phyloP scores from a whole-genome alignment of 306 rosid genomes.

The Myrica gale region DNA sequence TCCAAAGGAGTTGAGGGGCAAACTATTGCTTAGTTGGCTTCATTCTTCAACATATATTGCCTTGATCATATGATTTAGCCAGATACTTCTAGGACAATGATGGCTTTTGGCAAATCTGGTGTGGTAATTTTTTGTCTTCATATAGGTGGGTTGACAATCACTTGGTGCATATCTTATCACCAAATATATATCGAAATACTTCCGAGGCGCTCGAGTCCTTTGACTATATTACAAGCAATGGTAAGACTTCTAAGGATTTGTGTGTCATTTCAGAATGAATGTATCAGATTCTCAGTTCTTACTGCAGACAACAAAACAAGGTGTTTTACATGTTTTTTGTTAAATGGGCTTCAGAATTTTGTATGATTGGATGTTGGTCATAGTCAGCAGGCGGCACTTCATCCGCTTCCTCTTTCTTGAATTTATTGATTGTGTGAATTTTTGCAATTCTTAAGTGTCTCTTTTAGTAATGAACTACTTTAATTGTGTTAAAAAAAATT shows the following conservation, averaged over 20 bases:
- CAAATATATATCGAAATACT: slow-evolving; percentile 83
- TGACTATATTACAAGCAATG: slow-evolving; percentile 88
- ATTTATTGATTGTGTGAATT: neutral
- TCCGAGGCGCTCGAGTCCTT: slow-evolving; percentile 91
- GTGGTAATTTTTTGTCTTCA: slow-evolving; percentile 30
- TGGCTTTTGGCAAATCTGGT: slow-evolving; percentile 9
- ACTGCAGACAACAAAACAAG: neutral
- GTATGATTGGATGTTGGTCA: neutral
- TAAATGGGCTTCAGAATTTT: neutral
- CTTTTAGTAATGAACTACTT: no score
- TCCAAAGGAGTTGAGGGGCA: neutral
- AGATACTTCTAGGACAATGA: neutral
- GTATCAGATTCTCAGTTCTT: neutral
- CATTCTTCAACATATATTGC: neutral
- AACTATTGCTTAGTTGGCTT: neutral
- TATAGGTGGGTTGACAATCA: slow-evolving; percentile 93
- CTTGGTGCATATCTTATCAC: slow-evolving; percentile 86
- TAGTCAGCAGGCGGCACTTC: neutral
- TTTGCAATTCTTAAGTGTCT: no score
- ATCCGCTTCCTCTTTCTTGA: neutral
- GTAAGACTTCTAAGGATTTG: slow-evolving; percentile 35
- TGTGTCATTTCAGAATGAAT: neutral
- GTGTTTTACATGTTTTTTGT: neutral
- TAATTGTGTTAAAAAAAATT: no score
- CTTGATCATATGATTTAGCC: neutral